These are phyloP conservation scores for Sarocladium brachiariae DNA, from an alignment of 2,329 filamentous ascomycete genomes.

Conservation along the genomic window DNA sequence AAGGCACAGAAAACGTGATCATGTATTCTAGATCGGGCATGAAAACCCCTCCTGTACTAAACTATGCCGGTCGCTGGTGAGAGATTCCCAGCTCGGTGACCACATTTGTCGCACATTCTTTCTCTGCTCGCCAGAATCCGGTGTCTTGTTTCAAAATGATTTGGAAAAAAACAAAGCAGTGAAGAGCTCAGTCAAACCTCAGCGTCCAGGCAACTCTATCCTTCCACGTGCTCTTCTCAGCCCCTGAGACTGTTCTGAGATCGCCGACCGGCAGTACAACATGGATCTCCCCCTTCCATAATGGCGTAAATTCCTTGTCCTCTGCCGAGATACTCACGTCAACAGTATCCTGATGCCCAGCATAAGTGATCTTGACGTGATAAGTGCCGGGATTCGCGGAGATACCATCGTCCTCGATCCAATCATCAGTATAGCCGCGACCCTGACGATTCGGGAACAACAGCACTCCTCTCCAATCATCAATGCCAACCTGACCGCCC, in stretches of 20 bases:
- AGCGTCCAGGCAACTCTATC: not conserved
- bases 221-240: not conserved
- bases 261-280: conserved; percentile 1
- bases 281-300: not conserved
- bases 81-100: not conserved
- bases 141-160: no score
- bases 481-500: conserved; percentile 1
- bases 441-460: not conserved
- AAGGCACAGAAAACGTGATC: not conserved
- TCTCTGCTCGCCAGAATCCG: not conserved
- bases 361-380: not conserved
- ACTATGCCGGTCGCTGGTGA: not conserved
- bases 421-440: not conserved
- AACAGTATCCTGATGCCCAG: not conserved
- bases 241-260: conserved; percentile 1
- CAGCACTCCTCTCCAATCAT: conserved; percentile 7
- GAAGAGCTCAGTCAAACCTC: not conserved
- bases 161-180: no score
- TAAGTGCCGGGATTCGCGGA: not conserved
- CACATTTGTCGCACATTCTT: not conserved
- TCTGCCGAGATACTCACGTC: not conserved
- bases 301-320: not conserved
- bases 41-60: not conserved
- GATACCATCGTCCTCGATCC: conserved; percentile 5
- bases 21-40: not conserved